Conservation (phyloP, 441 rosid species). For the Populus trichocarpa region DNA sequence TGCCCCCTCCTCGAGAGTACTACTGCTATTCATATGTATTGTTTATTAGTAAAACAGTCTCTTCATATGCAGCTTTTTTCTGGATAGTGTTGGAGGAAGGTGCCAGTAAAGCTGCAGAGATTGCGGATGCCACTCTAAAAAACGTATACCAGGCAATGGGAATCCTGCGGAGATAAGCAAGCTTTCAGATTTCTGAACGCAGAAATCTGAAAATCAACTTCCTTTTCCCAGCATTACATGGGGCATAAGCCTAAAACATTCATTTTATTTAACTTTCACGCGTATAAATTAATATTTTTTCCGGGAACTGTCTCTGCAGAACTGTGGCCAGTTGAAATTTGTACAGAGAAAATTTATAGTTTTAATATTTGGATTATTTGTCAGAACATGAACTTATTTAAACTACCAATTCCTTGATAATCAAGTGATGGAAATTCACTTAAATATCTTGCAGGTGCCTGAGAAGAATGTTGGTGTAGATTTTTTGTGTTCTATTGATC, state of each 20-base stretch:
- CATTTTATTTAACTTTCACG: too few relatives aligned
- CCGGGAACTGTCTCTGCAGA: neutral
- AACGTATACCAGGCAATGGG: slow-evolving; percentile 71
- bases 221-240: neutral
- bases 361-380: neutral
- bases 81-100: slow-evolving; percentile 70
- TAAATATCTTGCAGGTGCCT: neutral
- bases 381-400: neutral
- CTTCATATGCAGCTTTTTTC: neutral
- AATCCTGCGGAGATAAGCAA: slow-evolving; percentile 43
- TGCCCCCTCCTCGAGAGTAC: neutral
- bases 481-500: neutral
- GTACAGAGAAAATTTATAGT: neutral
- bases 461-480: neutral
- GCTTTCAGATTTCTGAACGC: neutral
- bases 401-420: neutral
- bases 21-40: neutral
- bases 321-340: neutral
- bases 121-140: slow-evolving; percentile 57
- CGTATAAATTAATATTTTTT: neutral
- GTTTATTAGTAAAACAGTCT: too few relatives aligned
- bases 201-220: neutral
- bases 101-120: slow-evolving; percentile 57
- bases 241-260: neutral
- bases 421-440: neutral